These are phyloP conservation scores for Beauveria medogensis DNA, from an alignment of 2,329 filamentous ascomycete genomes.

Conservation along the genomic window DNA sequence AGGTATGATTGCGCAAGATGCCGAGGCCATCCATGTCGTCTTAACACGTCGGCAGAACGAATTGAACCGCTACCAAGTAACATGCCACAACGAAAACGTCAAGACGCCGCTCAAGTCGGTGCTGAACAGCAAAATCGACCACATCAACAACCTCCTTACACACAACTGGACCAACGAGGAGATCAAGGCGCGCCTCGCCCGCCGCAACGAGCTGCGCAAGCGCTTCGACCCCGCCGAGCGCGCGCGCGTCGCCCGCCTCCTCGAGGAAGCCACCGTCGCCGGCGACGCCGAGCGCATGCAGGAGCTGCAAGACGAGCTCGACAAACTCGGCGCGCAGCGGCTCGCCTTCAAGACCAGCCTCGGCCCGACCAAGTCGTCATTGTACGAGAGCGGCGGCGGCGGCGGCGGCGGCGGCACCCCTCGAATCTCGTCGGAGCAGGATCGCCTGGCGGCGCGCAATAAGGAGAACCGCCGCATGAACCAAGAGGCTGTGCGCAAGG, in stretches of 20 bases:
- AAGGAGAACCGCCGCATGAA: slow-evolving; percentile 76
- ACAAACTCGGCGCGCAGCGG: slow-evolving; percentile 58
- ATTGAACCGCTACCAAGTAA: slow-evolving; percentile 71
- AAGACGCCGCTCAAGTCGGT: slow-evolving; percentile 64
- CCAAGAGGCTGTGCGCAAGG: slow-evolving; percentile 81
- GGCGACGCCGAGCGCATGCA: slow-evolving; percentile 52
- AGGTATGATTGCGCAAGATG: slow-evolving; percentile 42
- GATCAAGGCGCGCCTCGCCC: slow-evolving; percentile 68
- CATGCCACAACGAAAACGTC: slow-evolving; percentile 63
- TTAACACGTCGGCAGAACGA: slow-evolving; percentile 50
- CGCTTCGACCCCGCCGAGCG: slow-evolving; percentile 61
- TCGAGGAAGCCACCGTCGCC: slow-evolving; percentile 56
- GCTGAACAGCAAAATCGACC: slow-evolving; percentile 64
- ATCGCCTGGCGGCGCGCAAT: slow-evolving; percentile 77
- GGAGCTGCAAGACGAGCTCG: slow-evolving; percentile 51
- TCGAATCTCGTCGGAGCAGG: slow-evolving; percentile 57
- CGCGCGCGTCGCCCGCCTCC: slow-evolving; percentile 54
- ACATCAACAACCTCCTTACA: slow-evolving; percentile 72
- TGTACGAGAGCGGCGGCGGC: slow-evolving; percentile 25
- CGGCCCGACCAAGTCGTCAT: slow-evolving; percentile 39
- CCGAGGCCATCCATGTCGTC: neutral
- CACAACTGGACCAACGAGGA: slow-evolving; percentile 78
- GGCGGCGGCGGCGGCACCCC: slow-evolving; percentile 14
- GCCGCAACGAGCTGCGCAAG: slow-evolving; percentile 58
- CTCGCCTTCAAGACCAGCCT: slow-evolving; percentile 65